These are phyloP conservation scores for Pisolithus sp. DNA, from an alignment of 768 basidiomycete genomes.

Conservation along the genomic window DNA sequence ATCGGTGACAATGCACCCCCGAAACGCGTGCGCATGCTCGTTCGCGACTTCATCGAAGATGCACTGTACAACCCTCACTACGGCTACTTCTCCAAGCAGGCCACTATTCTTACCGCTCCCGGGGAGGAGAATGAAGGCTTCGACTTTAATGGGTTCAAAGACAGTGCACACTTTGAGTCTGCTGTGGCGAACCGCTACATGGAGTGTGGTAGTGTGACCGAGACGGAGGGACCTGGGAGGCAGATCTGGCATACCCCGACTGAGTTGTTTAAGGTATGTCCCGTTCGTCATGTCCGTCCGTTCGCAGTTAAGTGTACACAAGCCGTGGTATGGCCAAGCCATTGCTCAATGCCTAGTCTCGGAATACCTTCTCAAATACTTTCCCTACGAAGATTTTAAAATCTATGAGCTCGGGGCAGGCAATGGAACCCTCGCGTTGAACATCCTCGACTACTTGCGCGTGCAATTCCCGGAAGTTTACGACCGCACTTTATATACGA, in stretches of 20 bases:
- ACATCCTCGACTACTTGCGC: constrained; percentile 78
- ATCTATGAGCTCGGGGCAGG: constrained; percentile 98
- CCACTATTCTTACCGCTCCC: constrained; percentile 75
- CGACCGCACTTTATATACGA: constrained; percentile 85
- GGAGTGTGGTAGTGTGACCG: constrained; percentile 55
- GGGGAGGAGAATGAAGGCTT: constrained; percentile 40
- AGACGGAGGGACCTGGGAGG: constrained; percentile 61
- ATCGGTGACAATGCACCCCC: constrained; percentile 49
- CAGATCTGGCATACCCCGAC: constrained; percentile 99
- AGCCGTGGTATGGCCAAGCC: constrained; percentile 95
- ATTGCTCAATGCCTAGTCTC: constrained; percentile 84
- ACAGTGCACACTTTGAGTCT: constrained; percentile 73
- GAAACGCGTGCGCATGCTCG: constrained; percentile 83
- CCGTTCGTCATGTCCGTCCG: neutral
- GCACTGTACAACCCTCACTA: constrained; percentile 95
- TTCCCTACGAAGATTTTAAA: constrained; percentile 92
- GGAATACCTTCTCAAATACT: constrained; percentile 91
- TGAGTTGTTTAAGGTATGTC: constrained; percentile 85
- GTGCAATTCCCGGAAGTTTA: constrained; percentile 85
- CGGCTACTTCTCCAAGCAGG: constrained; percentile 94
- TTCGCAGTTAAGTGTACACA: constrained; percentile 8
- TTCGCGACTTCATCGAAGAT: constrained; percentile 95
- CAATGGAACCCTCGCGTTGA: constrained; percentile 89
- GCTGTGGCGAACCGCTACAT: constrained; percentile 74
- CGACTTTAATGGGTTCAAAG: constrained; percentile 61